A percentile compares a stretch with the other conserved stretches of the same genome.
These are phyloP conservation scores for Lagenidium giganteum DNA, from an alignment of 352 stramenopile species.

Conservation along the genomic window DNA sequence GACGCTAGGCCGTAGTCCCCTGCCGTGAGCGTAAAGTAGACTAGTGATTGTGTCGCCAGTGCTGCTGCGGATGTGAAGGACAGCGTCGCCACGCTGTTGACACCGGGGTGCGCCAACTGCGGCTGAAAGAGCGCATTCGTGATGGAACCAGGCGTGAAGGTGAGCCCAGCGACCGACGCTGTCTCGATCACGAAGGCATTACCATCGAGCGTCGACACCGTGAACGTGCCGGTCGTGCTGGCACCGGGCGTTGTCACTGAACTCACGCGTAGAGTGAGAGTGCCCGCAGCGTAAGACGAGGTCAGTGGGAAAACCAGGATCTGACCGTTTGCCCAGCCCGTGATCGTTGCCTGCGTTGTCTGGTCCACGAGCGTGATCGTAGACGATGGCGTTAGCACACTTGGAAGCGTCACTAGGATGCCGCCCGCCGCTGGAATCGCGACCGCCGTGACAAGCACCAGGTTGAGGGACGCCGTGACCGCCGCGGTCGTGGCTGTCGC, in stretches of 20 bases:
- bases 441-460: constrained; percentile 15
- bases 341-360: neutral
- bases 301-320: constrained; percentile 1
- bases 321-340: neutral
- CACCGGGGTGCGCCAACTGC: constrained; percentile 33
- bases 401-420: constrained; percentile 17
- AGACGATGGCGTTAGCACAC: constrained; percentile 4
- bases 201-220: constrained; percentile 30
- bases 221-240: constrained; percentile 30
- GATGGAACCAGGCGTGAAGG: constrained; percentile 27
- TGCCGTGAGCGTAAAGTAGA: constrained; percentile 30
- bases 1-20: constrained; percentile 34
- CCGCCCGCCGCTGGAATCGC: constrained; percentile 18
- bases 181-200: constrained; percentile 29
- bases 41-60: constrained; percentile 25
- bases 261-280: constrained; percentile 18
- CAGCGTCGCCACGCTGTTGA: constrained; percentile 32
- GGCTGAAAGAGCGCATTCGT: constrained; percentile 23
- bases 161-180: constrained; percentile 16
- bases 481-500: no score
- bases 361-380: constrained; percentile 6
- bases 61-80: constrained; percentile 45
- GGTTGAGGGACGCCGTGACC: no score
- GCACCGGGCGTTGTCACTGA: constrained; percentile 48
- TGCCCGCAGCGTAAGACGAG: no score